Conservation (phyloP, 73 alveolate species). For the Durusdinium trenchii region DNA sequence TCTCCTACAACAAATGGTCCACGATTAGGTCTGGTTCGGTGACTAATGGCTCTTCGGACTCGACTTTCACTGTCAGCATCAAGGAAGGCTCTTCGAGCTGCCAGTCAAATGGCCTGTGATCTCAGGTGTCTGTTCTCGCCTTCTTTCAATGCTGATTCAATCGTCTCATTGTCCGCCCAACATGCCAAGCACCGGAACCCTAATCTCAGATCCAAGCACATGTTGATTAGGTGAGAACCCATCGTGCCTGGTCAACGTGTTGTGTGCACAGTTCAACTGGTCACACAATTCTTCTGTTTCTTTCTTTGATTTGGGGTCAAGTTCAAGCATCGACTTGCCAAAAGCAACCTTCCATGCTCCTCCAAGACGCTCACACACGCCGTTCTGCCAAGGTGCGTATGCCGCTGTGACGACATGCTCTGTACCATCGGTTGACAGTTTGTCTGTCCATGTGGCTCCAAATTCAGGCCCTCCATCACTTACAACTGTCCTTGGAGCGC, state of each 20-base stretch:
- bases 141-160: background rate
- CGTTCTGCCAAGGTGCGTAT: background rate
- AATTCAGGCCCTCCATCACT: constrained; percentile 12
- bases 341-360: constrained; percentile 9
- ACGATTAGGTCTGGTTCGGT: background rate
- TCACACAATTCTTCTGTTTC: background rate
- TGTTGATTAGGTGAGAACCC: background rate
- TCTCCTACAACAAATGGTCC: background rate
- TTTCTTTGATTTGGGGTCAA: background rate
- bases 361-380: background rate
- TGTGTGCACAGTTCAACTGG: background rate
- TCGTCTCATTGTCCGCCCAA: background rate
- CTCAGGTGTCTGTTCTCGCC: background rate
- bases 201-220: background rate
- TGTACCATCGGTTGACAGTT: background rate
- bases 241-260: background rate
- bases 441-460: background rate
- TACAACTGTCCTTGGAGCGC: background rate
- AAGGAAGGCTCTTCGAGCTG: background rate
- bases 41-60: background rate
- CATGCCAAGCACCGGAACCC: background rate
- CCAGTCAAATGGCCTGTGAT: background rate
- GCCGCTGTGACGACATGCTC: background rate
- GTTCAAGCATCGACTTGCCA: background rate
- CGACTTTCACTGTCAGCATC: background rate